Evolutionary conservation across 306 rosid genomes (phyloP).

Genomic region (Lathyrus oleraceus): DNA sequence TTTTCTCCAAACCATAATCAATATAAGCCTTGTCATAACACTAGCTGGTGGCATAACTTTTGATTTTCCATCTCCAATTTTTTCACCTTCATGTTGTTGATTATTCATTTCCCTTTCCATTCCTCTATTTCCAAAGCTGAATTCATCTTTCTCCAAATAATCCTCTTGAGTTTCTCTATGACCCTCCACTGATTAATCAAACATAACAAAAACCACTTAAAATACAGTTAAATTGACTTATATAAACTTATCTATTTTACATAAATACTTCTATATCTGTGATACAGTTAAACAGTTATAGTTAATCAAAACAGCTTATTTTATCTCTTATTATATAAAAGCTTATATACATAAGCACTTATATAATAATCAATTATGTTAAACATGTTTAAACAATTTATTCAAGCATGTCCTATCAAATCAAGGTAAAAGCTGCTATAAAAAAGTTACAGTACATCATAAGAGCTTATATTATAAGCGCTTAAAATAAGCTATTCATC

Average conservation of each 20-base stretch:
- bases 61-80: slow-evolving; percentile 55
- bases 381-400: too few species aligned
- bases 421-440: too few species aligned
- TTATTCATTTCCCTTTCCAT: slow-evolving; percentile 56
- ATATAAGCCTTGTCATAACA: slow-evolving; percentile 94
- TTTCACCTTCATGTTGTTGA: slow-evolving; percentile 52
- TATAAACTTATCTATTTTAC: background rate
- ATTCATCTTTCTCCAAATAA: slow-evolving; percentile 63
- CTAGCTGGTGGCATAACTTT: slow-evolving; percentile 83
- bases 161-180: slow-evolving; percentile 72
- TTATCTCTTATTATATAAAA: too few species aligned
- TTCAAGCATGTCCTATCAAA: too few species aligned
- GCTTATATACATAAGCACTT: too few species aligned
- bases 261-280: background rate
- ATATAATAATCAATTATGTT: too few species aligned
- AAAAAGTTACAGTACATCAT: background rate
- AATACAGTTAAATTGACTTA: background rate
- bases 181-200: slow-evolving; percentile 55
- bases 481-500: background rate
- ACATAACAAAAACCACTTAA: background rate
- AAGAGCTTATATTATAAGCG: background rate
- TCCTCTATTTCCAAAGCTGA: slow-evolving; percentile 83
- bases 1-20: slow-evolving; percentile 95
- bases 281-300: background rate
- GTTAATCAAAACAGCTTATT: too few species aligned